These are phyloP conservation scores for Pochonia chlamydosporia DNA, from an alignment of 2,329 filamentous ascomycete genomes.

Conservation along the genomic window DNA sequence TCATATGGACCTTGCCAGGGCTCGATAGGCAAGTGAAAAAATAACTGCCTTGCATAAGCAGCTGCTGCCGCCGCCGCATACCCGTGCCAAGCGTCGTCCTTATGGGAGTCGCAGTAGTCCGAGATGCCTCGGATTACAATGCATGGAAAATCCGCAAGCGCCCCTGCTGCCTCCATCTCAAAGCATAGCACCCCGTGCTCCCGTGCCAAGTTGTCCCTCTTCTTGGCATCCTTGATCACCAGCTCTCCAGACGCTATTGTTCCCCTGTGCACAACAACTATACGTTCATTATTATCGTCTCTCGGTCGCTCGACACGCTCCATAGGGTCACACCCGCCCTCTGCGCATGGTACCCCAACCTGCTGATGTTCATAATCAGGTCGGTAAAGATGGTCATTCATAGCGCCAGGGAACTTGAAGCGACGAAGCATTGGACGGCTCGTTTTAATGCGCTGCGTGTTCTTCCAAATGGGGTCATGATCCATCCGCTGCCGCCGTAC, in stretches of 20 bases:
- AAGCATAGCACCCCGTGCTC: conserved; percentile 12
- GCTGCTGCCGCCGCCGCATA: conserved; percentile 5
- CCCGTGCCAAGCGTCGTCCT: conserved; percentile 10
- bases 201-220: conserved; percentile 10
- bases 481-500: too few species aligned
- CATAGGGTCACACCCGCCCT: not conserved
- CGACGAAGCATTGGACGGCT: too few species aligned
- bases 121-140: conserved; percentile 13
- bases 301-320: conserved; percentile 7
- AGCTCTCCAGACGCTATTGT: conserved; percentile 14
- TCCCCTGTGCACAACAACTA: conserved; percentile 13
- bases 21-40: too few species aligned
- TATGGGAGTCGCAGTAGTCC: conserved; percentile 13
- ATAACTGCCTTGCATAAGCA: not conserved
- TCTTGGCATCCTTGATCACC: conserved; percentile 10
- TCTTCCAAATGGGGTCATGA: too few species aligned
- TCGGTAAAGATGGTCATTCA: too few species aligned
- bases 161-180: conserved; percentile 15
- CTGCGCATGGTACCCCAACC: too few species aligned
- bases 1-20: too few species aligned
- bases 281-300: conserved; percentile 6
- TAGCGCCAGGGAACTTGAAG: too few species aligned
- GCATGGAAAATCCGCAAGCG: conserved; percentile 10
- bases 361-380: too few species aligned
- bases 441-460: too few species aligned